These are phyloP conservation scores for Arthrobotrys iridis DNA, from an alignment of 2,329 filamentous ascomycete species.

Conservation along the genomic window DNA sequence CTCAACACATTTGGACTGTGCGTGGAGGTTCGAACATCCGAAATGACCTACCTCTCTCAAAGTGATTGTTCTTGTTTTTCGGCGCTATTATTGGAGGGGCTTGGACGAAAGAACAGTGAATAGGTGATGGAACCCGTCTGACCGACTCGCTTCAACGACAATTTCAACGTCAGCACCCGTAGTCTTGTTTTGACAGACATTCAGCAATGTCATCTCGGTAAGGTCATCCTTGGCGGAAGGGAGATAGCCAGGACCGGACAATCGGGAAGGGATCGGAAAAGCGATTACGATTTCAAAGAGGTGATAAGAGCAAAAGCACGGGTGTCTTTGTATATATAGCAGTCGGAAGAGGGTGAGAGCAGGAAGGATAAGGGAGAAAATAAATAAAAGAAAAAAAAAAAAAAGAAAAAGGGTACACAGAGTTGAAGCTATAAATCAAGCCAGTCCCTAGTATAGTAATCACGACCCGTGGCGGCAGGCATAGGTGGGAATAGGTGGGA, in stretches of 20 bases:
- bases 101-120: neutral
- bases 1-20: neutral
- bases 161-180: constrained; percentile 3
- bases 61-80: neutral
- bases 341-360: neutral
- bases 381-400: too few species aligned
- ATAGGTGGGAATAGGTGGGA: neutral
- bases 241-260: neutral
- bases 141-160: neutral
- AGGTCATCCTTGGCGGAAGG: neutral
- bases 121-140: neutral
- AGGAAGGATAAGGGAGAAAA: too few species aligned
- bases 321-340: neutral
- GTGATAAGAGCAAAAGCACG: neutral
- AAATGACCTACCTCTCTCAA: neutral
- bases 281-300: neutral
- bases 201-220: constrained; percentile 1
- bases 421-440: too few species aligned
- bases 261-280: neutral
- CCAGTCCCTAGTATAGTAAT: constrained; percentile 9
- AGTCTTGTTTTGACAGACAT: neutral
- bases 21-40: neutral
- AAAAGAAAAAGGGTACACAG: too few species aligned
- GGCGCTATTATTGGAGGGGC: neutral
- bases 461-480: neutral